Evolutionary conservation across 306 rosid species (phyloP), one percentile per base, ranked within the genome.

Genomic region (Argentina anserina): DNA sequence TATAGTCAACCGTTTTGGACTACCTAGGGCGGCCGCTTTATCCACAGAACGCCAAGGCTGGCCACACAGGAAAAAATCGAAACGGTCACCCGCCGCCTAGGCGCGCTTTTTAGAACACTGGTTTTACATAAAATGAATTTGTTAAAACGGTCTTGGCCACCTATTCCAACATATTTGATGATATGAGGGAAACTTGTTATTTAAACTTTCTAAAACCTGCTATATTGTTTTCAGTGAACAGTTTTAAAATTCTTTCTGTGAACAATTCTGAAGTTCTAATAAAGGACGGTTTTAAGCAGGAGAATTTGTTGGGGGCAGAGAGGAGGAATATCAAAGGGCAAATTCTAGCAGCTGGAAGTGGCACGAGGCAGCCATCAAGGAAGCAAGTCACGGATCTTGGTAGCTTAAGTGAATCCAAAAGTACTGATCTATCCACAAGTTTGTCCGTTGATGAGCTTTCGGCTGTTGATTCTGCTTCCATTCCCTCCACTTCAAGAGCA

Each of bases 271-370:
- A n/a, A n/a, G n/a, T 11, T 21, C 43, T 34, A 39, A 15, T 34
- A 56, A 37, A 43, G 50, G 15, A 17, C 40, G 29, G 15, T 68
- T 55, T 73, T 50, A 26, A 49, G 20, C 88, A 95, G 99, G 99
- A 95, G 77, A 79, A 76, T 82, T 42, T 84, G 64, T 59, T 82
- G 74, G 89, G 96, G 56, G 53, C 76, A 6, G 99, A 95, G 70
- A 88, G 97, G 97, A 86, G 97, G 76, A 88, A 76, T 81, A 78
- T 87, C 64, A 95, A 95, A 79, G 99, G 93, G 59, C 99, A 90
- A 83, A 85, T 86, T 58, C 79, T 88, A 70, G 85, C 92, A 50
- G 76, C 97, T 70, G 89, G 84, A 33, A 83, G 84, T 81, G 81
- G 85, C 61, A 77, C 72, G 78, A 81, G 87, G 77, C 97, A 86